Evolutionary conservation across 257 asterid species (phyloP), one percentile per base, ranked within the genome.

Genomic region (Marsdenia floribunda): DNA sequence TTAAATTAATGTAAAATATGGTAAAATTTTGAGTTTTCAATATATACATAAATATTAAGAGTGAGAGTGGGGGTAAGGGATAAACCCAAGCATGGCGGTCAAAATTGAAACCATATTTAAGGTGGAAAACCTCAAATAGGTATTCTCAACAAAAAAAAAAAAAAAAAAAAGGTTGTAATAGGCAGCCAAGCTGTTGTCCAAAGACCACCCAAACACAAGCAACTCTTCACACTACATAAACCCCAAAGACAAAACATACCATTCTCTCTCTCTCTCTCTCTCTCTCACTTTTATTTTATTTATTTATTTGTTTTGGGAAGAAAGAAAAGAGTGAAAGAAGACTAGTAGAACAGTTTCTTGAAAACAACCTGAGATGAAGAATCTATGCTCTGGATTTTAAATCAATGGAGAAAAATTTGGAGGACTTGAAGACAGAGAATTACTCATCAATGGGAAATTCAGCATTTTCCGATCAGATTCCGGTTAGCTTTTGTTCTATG

Each of bases 391-490:
- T 55, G 71, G 80, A 79, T 79, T 64, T 14, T 4, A 69, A 80
- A 73, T 78, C 77, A 9, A 81, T 78, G 82, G 79, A 76, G 68
- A 79, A 60, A 14, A 78, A 75, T 50, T 24, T 55, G 38, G 81
- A 55, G 47, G 76, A 70, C 5, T 29, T 47, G 15, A 53, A 76
- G 14, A 37, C 2, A 22, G 78, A 67, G 13, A 72, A 37, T 54
- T 50, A 24, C 35, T 50, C 38, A 47, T 50, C 81, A 50, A 58
- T 70, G 68, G 72, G 71, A 15, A 82, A 61, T 54, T 35, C 80
- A 2, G 7, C 81, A 52, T 71, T 82, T 70, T 72, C 85, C 68
- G 86, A 86, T 79, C 82, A 83, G 83, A 80, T 81, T 78, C 77
- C 82, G 78, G 63, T 73, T 21, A 70, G 52, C 57, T 85, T 76